Base-by-base conservation (phyloP, 164 flowering plant genomes). In the Vitis labrusca region DNA sequence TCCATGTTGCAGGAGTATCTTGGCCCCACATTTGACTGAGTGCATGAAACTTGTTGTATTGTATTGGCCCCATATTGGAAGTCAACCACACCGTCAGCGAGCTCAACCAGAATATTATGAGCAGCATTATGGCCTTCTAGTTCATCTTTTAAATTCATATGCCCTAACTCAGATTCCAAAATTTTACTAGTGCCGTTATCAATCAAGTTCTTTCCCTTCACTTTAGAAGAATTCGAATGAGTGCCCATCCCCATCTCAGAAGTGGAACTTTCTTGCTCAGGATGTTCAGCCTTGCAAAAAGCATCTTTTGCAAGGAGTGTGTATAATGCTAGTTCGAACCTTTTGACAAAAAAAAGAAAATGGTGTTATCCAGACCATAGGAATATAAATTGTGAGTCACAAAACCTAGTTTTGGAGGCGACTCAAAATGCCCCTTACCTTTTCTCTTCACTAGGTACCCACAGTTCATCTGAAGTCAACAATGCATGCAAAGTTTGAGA, bases 371-470 rank as follows among this genome's bases (percentile, higher is more conserved):
- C 56, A 63, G 17, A 32, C 61, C 8, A 32, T 11, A 32, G 53
- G 47, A 57, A 48, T 30, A 60, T 32, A 59, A 61, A 12, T 52
- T 52, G 32, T 59, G 14, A 37, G 29, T 55, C 19, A 56, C 23
- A 68, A 71, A 68, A 50, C 5, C 15, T 19, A 50, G 6, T 37
- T 54, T 10, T 54, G 51, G 50, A 15, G 27, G 63, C 32, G 17
- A 19, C 49, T 50, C 51, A 44, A 32, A n/a, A 60, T 70, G 15
- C 55, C 53, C 17, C 79, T 85, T 81, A 93, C 99, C 98, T 66
- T 72, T 86, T 88, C 82, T 93, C 97, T 86, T 96, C 99, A 78
- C 84, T 85, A 52, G 97, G 93, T 67, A 96, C 90, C 99, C 98
- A 96, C 55, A 96, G 76, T 65, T 89, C 91, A 85, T 96, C 89